Percentiles rank a stretch among this genome's conserved stretches.
These are phyloP conservation scores for Aegilops sharonensis DNA, from an alignment of 176 grass and related monocot genomes.

Conservation along the genomic window DNA sequence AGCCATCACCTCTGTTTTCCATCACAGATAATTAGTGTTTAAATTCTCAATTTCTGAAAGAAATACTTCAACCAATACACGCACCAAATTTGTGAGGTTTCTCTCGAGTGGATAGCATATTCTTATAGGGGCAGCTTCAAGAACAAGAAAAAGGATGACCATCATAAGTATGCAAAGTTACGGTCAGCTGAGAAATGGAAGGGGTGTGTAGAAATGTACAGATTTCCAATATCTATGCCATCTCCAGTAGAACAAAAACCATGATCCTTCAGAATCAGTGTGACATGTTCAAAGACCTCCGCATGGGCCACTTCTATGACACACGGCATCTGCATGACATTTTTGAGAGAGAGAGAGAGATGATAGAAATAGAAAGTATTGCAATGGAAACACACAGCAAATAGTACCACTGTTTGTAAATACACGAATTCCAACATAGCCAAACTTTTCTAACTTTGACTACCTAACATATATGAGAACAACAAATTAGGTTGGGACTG, in stretches of 20 bases:
- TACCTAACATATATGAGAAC: no score
- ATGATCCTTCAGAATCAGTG: not conserved
- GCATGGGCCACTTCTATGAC: not conserved
- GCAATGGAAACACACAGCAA: not conserved
- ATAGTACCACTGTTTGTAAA: not conserved
- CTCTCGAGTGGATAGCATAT: not conserved
- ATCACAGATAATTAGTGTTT: not conserved
- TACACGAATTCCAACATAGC: no score
- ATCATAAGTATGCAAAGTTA: not conserved
- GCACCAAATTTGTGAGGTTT: not conserved
- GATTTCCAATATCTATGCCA: not conserved
- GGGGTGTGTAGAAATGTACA: not conserved
- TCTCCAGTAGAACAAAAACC: constrained; percentile 1
- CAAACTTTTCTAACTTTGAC: no score
- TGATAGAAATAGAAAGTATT: not conserved
- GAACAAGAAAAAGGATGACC: not conserved
- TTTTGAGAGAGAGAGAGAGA: not conserved
- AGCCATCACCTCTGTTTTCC: not conserved
- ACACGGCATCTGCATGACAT: not conserved
- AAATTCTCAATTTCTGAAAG: not conserved
- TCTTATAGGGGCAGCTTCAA: not conserved
- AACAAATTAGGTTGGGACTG: no score
- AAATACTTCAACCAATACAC: not conserved
- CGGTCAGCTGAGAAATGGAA: not conserved
- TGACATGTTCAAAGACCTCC: not conserved